phyloP scores from a whole-genome alignment of 2,329 filamentous ascomycete genomes.

The Alternaria consortialis region DNA sequence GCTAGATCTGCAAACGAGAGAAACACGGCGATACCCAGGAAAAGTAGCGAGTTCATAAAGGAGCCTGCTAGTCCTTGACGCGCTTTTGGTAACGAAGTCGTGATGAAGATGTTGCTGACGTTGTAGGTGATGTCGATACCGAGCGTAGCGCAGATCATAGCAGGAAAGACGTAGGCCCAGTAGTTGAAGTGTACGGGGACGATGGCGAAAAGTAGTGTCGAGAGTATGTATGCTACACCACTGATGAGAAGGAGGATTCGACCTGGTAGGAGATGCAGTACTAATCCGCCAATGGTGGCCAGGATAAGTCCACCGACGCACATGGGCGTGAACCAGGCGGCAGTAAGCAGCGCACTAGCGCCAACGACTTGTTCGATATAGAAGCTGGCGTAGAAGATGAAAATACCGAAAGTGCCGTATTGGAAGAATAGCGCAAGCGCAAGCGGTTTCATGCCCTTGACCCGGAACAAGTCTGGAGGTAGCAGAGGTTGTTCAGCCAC shows the following conservation, averaged over 20 bases:
- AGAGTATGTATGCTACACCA: slow-evolving; percentile 42
- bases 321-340: slow-evolving; percentile 50
- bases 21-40: slow-evolving; percentile 50
- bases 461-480: slow-evolving; percentile 73
- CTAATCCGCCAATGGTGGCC: slow-evolving; percentile 44
- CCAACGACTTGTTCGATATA: slow-evolving; percentile 46
- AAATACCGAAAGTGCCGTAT: slow-evolving; percentile 51
- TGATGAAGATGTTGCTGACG: slow-evolving; percentile 51
- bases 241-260: slow-evolving; percentile 45
- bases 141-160: slow-evolving; percentile 56
- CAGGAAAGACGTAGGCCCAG: slow-evolving; percentile 51
- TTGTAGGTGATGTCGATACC: slow-evolving; percentile 52
- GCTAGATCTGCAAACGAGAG: slow-evolving; percentile 49
- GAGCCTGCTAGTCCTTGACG: slow-evolving; percentile 50
- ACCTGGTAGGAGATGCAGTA: slow-evolving; percentile 48
- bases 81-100: slow-evolving; percentile 44
- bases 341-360: slow-evolving; percentile 42
- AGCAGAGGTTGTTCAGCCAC: slow-evolving; percentile 73
- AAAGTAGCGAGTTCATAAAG: slow-evolving; percentile 48
- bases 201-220: slow-evolving; percentile 47
- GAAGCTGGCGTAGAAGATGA: slow-evolving; percentile 51
- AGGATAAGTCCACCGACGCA: slow-evolving; percentile 48
- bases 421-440: slow-evolving; percentile 56
- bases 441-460: slow-evolving; percentile 68
- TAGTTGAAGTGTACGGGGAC: slow-evolving; percentile 45